Base-by-base conservation (phyloP, 116 monocot species). In the Trichopus zeylanicus region DNA sequence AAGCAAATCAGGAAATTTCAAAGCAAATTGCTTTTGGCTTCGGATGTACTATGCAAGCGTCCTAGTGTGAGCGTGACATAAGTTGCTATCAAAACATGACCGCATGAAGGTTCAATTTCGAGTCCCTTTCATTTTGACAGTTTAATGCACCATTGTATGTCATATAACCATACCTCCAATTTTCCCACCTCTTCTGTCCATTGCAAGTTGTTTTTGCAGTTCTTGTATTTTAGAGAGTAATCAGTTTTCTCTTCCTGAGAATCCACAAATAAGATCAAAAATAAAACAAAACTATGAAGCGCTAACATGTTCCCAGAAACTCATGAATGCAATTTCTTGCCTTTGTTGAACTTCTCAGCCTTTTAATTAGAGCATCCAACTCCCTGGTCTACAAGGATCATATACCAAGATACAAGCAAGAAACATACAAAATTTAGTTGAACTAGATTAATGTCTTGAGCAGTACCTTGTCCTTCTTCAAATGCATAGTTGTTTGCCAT, bases 121-220 rank as follows among this genome's bases (percentile, higher is more conserved):
- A n/a, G n/a, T n/a, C n/a, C n/a, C n/a, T n/a, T n/a, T n/a, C n/a
- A 42, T 42, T 10, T 3, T 16, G 42, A 42, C 13, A 42, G 42
- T 42, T 42, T 3, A 42, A 42, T 13, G 42, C 42, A 42, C 18
- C 13, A 42, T 42, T n/a, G n/a, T 3, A 42, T 42, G 42, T 13
- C 18, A 16, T 42, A n/a, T 42, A 1, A 16, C 42, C 42, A 42
- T 12, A 57, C 59, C 84, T 87, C 84, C 39, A 97, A 56, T 49
- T 80, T 90, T 73, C 87, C 75, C 56, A 83, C 95, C 53, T 97
- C 95, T 77, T 97, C 81, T 76, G 61, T 90, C 90, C 74, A 97
- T 81, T 22, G 81, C 65, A 53, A 97, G 95, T 75, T 97, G 95
- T 51, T 97, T 97, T 68, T 97, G 95, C 46, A 97, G 62, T 71